Percentiles rank a stretch among this genome's conserved stretches.
phyloP scores from a whole-genome alignment of 2,329 filamentous ascomycete species.

The Sphaerulina populicola region DNA sequence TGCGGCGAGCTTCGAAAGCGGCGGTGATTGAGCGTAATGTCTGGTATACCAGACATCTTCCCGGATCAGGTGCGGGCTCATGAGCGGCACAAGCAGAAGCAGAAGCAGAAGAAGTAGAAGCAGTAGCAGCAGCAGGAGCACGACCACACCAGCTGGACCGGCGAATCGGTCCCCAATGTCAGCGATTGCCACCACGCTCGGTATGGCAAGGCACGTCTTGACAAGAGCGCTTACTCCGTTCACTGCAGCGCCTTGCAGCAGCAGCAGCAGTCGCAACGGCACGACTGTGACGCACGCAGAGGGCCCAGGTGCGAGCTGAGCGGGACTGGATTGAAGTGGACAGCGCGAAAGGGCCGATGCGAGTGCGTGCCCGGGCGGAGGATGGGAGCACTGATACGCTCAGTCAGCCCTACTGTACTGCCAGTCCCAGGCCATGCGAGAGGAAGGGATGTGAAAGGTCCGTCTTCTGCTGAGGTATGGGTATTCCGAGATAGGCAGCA shows the following conservation, averaged over 20 bases:
- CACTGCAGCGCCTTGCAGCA: not conserved
- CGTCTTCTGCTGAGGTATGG: slow-evolving; percentile 1
- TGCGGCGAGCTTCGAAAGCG: slow-evolving; percentile 33
- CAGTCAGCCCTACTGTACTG: slow-evolving; percentile 15
- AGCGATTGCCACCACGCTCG: not conserved
- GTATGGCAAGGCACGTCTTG: slow-evolving; percentile 6
- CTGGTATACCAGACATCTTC: slow-evolving; percentile 25
- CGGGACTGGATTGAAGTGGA: slow-evolving; percentile 1
- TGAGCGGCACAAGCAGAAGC: slow-evolving; percentile 5
- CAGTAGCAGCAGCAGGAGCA: not conserved
- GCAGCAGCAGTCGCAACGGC: slow-evolving; percentile 3
- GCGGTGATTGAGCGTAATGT: slow-evolving; percentile 34
- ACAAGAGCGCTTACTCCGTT: not conserved
- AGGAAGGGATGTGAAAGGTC: slow-evolving; percentile 11
- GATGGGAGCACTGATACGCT: slow-evolving; percentile 15
- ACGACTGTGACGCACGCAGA: slow-evolving; percentile 1
- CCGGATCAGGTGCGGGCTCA: slow-evolving; percentile 10
- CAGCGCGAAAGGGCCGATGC: slow-evolving; percentile 15
- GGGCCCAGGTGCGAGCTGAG: too few relatives aligned
- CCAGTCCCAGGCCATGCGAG: slow-evolving; percentile 12
- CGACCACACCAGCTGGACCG: slow-evolving; percentile 12
- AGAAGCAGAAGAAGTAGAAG: not conserved
- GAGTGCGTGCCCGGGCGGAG: slow-evolving; percentile 11
- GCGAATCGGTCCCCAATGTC: not conserved
- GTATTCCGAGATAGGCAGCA: slow-evolving; percentile 10